Evolutionary conservation across 352 stramenopile species (phyloP).

Genomic region (Pilasporangium apinafurcum): DNA sequence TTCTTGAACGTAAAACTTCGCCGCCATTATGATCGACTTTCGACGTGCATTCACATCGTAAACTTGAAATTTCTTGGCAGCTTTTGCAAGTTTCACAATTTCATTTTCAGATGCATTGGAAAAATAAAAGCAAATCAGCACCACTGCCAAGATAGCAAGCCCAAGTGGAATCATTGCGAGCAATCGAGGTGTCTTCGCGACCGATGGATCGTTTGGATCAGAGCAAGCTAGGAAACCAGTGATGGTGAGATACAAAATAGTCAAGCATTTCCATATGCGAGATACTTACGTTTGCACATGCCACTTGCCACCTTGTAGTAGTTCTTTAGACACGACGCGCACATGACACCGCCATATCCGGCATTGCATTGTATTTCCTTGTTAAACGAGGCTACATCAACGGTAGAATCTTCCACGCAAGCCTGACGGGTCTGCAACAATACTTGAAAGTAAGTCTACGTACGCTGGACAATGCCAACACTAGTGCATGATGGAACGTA

Average conservation of each 20-base stretch:
- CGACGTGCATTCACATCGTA: constrained; percentile 15
- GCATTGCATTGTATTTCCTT: constrained; percentile 28
- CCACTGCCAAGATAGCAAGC: constrained; percentile 17
- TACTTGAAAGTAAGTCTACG: neutral
- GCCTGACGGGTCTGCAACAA: constrained; percentile 16
- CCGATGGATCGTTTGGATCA: constrained; percentile 23
- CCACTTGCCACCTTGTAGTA: constrained; percentile 63
- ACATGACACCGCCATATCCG: constrained; percentile 48
- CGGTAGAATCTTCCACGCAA: constrained; percentile 11
- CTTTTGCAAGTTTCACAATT: constrained; percentile 40
- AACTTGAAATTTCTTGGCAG: constrained; percentile 50
- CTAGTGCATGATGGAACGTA: constrained; percentile 12
- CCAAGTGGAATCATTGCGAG: constrained; percentile 35
- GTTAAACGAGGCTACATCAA: constrained; percentile 4
- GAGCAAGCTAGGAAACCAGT: constrained; percentile 17
- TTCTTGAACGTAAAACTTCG: constrained; percentile 16
- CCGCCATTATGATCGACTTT: constrained; percentile 13
- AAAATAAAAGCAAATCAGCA: constrained; percentile 39
- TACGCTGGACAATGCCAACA: neutral
- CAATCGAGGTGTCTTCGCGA: constrained; percentile 26
- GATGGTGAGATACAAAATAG: neutral
- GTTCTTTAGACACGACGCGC: constrained; percentile 24
- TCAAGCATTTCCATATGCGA: neutral
- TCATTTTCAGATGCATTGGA: constrained; percentile 36
- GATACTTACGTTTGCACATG: constrained; percentile 43